phyloP scores from a whole-genome alignment of 78 protist genomes.

The Emiliania huxleyi region DNA sequence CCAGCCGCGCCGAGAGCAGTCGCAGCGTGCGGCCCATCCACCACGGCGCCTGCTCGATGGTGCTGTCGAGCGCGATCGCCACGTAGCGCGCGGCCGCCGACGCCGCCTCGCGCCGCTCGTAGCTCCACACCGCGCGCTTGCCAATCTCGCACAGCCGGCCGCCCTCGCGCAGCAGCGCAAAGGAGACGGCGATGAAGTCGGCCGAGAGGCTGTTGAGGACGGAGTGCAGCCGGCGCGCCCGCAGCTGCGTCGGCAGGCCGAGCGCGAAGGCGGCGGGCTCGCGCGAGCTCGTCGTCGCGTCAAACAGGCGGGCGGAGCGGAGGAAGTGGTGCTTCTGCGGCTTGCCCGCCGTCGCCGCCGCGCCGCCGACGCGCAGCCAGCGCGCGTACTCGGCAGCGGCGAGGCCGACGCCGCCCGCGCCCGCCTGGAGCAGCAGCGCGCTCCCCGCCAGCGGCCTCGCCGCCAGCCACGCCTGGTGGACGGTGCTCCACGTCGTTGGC shows the following conservation, averaged over 20 bases:
- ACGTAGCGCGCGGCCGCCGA: no score
- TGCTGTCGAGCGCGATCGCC: no score
- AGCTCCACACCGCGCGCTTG: no score
- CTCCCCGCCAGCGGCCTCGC: background rate
- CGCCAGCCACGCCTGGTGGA: background rate
- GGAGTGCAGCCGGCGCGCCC: no score
- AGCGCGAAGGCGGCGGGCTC: background rate
- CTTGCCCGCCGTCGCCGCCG: background rate
- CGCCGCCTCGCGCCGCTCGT: no score
- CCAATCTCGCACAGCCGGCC: no score
- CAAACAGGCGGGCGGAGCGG: background rate
- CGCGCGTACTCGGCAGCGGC: background rate
- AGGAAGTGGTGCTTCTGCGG: background rate
- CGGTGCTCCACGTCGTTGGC: background rate
- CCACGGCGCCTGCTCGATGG: no score
- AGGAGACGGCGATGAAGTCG: no score
- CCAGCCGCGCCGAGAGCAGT: background rate
- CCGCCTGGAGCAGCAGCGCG: background rate
- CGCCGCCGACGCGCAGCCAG: background rate
- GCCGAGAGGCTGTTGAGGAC: no score
- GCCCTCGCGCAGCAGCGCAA: no score
- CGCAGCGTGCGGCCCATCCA: no score
- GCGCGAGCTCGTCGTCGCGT: background rate
- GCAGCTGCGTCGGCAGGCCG: background rate
- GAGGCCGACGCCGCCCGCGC: conserved; percentile 40